These are phyloP conservation scores for Colletotrichum gloeosporioides DNA, from an alignment of 2,329 filamentous ascomycete genomes.

Conservation along the genomic window DNA sequence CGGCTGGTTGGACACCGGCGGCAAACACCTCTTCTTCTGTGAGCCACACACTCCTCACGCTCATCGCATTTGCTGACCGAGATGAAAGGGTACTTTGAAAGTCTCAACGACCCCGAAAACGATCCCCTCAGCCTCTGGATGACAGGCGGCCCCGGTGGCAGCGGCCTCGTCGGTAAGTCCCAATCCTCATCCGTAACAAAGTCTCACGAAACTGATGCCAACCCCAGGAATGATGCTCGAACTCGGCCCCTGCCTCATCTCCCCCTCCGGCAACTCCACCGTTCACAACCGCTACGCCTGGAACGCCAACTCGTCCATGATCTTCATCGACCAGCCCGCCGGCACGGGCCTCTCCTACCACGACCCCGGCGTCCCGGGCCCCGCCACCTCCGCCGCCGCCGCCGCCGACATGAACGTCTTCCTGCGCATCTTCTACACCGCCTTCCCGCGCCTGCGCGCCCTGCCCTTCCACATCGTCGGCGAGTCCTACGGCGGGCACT, in stretches of 20 bases:
- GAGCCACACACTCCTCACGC: neutral
- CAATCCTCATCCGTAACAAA: rapidly evolving
- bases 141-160: constrained; percentile 64
- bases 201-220: neutral
- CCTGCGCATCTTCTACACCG: constrained; percentile 50
- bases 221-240: constrained; percentile 17
- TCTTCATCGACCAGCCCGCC: constrained; percentile 56
- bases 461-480: constrained; percentile 51
- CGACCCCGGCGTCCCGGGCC: constrained; percentile 25
- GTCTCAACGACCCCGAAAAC: constrained; percentile 27
- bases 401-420: constrained; percentile 55
- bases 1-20: constrained; percentile 29
- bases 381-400: constrained; percentile 44
- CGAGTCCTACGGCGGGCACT: constrained; percentile 55
- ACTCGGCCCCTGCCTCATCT: constrained; percentile 22
- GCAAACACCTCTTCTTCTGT: constrained; percentile 26
- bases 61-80: neutral
- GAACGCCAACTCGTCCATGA: constrained; percentile 35
- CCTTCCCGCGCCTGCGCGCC: constrained; percentile 45
- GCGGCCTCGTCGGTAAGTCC: constrained; percentile 50
- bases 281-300: constrained; percentile 21
- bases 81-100: constrained; percentile 30
- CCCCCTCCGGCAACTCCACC: constrained; percentile 12
- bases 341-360: constrained; percentile 63
- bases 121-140: constrained; percentile 58